A percentile compares a stretch with the other conserved stretches of the same genome.
Evolutionary conservation across 2,329 filamentous ascomycete species (phyloP).

Genomic region (Sphaerostilbella broomeana): DNA sequence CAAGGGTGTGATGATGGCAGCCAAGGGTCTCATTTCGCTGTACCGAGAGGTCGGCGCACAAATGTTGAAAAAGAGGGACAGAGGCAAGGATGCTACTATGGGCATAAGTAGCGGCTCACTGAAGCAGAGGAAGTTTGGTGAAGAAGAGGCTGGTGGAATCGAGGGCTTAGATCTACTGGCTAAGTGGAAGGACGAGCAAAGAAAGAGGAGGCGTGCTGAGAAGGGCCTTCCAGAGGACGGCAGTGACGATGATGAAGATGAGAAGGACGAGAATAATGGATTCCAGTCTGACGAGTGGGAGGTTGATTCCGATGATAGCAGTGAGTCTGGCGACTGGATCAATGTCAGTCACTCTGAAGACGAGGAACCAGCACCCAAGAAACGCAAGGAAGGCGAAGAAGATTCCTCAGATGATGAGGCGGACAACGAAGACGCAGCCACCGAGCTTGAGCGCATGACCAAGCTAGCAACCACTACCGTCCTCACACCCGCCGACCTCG

Average conservation of each 20-base stretch:
- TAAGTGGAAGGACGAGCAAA: constrained; percentile 89
- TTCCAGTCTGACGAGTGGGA: constrained; percentile 55
- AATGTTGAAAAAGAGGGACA: constrained; percentile 79
- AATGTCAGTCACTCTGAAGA: constrained; percentile 81
- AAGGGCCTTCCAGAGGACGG: constrained; percentile 59
- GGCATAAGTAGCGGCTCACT: constrained; percentile 68
- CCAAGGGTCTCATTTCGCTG: constrained; percentile 80
- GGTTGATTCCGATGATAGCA: constrained; percentile 52
- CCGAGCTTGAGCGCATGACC: constrained; percentile 47
- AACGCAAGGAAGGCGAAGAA: constrained; percentile 28
- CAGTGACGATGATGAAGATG: constrained; percentile 53
- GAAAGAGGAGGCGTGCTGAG: constrained; percentile 63
- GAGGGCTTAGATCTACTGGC: constrained; percentile 88
- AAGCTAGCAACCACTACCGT: constrained; percentile 89
- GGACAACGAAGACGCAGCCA: constrained; percentile 38
- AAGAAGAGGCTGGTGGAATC: constrained; percentile 72
- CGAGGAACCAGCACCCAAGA: constrained; percentile 55
- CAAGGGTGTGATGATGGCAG: constrained; percentile 98
- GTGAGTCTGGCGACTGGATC: constrained; percentile 85
- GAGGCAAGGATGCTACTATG: constrained; percentile 86
- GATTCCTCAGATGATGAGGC: constrained; percentile 21
- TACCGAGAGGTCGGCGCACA: constrained; percentile 90
- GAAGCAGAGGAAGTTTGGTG: constrained; percentile 73
- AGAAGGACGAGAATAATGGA: constrained; percentile 53
- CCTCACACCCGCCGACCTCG: constrained; percentile 90